These are phyloP conservation scores for Cavenderia fasciculata DNA, from an alignment of 78 protist genomes.

Conservation along the genomic window DNA sequence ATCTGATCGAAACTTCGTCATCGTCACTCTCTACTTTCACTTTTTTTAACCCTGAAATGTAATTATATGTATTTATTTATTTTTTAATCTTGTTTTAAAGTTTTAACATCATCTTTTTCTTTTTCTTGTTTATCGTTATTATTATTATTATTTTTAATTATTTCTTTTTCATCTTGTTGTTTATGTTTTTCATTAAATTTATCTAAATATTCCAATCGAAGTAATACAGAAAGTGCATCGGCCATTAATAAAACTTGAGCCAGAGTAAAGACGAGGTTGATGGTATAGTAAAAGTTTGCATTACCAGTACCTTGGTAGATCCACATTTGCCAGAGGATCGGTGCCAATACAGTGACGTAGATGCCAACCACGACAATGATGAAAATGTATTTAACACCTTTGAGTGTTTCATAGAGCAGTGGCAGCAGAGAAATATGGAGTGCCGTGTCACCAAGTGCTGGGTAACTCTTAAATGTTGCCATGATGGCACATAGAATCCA, in stretches of 20 bases:
- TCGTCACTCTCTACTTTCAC: not conserved
- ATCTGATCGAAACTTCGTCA: not conserved
- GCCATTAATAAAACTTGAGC: constrained; percentile 73
- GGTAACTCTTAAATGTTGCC: constrained; percentile 81
- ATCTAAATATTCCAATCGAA: constrained; percentile 38
- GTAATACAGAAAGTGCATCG: constrained; percentile 56
- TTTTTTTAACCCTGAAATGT: not conserved
- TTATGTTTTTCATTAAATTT: constrained; percentile 17
- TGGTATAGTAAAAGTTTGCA: constrained; percentile 80
- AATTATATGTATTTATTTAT: too few relatives aligned
- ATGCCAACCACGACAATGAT: constrained; percentile 55
- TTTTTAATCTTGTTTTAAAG: too few relatives aligned
- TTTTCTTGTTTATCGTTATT: not conserved
- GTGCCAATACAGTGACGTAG: constrained; percentile 62
- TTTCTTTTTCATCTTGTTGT: not conserved
- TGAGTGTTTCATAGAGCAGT: constrained; percentile 53
- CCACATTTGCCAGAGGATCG: constrained; percentile 85
- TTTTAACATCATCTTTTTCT: not conserved
- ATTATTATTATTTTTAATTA: not conserved
- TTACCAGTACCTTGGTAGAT: constrained; percentile 81
- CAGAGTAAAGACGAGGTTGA: constrained; percentile 76
- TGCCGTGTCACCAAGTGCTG: constrained; percentile 78
- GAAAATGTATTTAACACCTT: constrained; percentile 63
- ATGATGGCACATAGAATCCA: constrained; percentile 73
- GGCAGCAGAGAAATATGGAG: constrained; percentile 68